Evolutionary conservation across 2,329 filamentous ascomycete genomes (phyloP), one percentile per base, ranked within the genome.

Genomic region (Cercospora sp.): DNA sequence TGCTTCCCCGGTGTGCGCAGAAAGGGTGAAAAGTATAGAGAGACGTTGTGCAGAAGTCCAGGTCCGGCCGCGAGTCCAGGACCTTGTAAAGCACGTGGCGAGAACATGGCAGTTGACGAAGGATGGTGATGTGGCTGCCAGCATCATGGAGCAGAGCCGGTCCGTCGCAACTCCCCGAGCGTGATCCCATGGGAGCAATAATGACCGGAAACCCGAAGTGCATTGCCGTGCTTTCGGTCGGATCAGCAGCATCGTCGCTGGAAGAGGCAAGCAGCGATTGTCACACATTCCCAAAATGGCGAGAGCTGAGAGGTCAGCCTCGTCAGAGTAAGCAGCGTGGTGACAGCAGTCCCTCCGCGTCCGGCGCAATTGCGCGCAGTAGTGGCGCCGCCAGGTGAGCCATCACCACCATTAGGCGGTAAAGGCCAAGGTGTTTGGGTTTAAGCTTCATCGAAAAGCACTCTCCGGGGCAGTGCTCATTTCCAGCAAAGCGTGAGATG

Each of bases 371-470:
- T 40, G 60, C 40, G 28, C n/a, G 42, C 36, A 48, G 33, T 28
- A 61, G 59, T 48, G 40, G 58, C 58, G 28, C 18, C 12, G 16
- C 16, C 58, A 60, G 28, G 13, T 6, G 12, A 26, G 31, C 18
- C 30, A 30, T n/a, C 48, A 58, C 10, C 18, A 57, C 45, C 23
- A 26, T 28, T 16, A 31, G 30, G 48, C 48, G 48, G 20, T 55
- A 51, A 51, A 51, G 45, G 45, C 45, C 45, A 51, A 51, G 45
- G 45, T 51, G 45, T 23, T 20, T 23, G 18, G 18, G 45, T 55
- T 65, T 65, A 65, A 68, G 66, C 66, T 68, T 65, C 66, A 42
- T 51, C 63, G 45, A 42, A 62, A 48, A 65, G 58, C 62, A 62
- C 63, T 65, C 57, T 58, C 48, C 60, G 58, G 66, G 63, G 36